A percentile compares a stretch with the other conserved stretches of the same genome.
Conservation (phyloP, 345 rosid species). For the Camelina sativa region DNA sequence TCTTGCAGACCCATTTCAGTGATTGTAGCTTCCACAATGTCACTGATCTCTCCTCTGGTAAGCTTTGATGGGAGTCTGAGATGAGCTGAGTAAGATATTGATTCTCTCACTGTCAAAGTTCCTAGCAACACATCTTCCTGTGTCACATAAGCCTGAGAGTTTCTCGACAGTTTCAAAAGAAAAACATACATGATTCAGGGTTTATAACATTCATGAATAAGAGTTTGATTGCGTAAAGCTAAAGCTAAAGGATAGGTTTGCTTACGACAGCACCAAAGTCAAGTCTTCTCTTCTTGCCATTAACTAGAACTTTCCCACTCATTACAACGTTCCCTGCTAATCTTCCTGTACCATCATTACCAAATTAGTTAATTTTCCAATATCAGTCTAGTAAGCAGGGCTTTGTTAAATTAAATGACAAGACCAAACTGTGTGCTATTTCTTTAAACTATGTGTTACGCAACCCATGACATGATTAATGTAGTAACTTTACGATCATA, state of each 20-base stretch:
- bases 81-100: conserved; percentile 68
- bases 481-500: no score
- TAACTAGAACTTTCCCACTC: conserved; percentile 88
- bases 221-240: conserved; percentile 5
- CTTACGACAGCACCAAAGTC: conserved; percentile 76
- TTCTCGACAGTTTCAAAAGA: neutral
- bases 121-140: conserved; percentile 77
- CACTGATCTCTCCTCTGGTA: conserved; percentile 52
- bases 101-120: conserved; percentile 82
- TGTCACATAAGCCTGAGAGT: conserved; percentile 77
- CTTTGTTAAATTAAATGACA: no score
- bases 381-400: no score
- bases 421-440: no score
- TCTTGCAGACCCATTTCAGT: conserved; percentile 75
- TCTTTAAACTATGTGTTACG: no score
- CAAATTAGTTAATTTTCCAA: neutral
- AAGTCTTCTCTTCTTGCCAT: conserved; percentile 75
- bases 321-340: conserved; percentile 81
- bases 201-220: neutral
- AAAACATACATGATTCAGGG: neutral
- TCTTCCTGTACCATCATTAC: conserved; percentile 64
- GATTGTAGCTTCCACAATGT: conserved; percentile 62
- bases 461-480: no score
- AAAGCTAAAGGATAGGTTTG: conserved; percentile 6
- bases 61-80: conserved; percentile 63